Base-by-base conservation (phyloP, 495 filamentous ascomycete genomes). In the Bryoglossum gracile region DNA sequence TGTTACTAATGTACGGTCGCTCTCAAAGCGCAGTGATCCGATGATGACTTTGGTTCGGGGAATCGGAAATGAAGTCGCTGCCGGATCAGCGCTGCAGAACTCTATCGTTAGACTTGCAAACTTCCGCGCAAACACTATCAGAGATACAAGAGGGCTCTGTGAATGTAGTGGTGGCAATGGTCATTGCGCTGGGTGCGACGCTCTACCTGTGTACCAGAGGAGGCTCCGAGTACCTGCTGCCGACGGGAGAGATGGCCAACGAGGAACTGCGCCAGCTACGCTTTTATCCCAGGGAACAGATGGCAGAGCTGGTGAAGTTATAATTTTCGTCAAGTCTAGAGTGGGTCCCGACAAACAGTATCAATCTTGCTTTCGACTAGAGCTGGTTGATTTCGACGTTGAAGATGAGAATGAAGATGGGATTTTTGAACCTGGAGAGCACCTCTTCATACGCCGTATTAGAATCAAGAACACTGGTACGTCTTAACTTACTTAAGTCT, bases 351-450 rank as follows among this genome's bases (percentile, higher is more conserved):
- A 30, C 4, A 41, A 44, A 23, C 11, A 51, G 32, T 44, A 43
- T 36, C 39, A 39, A 8, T 50, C 48, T 0, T 18, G 38, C 2
- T 50, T 33, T 36, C 48, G 45, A 11, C 48, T 43, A 37, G 41
- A 60, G 58, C 35, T 73, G 17, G 36, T 49, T 66, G 50, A 66
- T 67, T 44, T 56, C 69, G 28, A 57, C 34, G 8, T 49, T 3
- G 46, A 59, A 14, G 70, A 73, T 45, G 68, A 72, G 39, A 70
- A 69, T 46, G 63, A 58, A 19, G 70, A 72, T 40, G 59, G 58
- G n/a, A 65, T 73, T 36, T 67, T 67, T 51, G 70, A 72, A 44
- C 70, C 70, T 2, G 70, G 70, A 9, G 70, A 73, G 46, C 58
- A 68, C 43, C 41, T 71, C 13, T 62, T 64, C 11, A 48, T 73